phyloP scores from a whole-genome alignment of 345 rosid species.

The Pugionium dolabratum region DNA sequence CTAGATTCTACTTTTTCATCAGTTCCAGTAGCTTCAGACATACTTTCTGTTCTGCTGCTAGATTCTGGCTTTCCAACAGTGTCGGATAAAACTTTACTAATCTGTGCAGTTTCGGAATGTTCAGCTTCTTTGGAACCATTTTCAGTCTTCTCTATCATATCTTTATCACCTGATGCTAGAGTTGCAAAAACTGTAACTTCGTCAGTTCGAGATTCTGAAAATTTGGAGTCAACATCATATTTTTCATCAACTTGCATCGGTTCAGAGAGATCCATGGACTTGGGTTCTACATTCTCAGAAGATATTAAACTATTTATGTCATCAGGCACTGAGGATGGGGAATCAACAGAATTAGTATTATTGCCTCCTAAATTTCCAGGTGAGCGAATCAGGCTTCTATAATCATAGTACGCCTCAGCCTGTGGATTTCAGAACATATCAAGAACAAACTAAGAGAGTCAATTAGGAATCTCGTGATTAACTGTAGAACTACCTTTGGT shows the following conservation, averaged over 20 bases:
- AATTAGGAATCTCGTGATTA: constrained; percentile 10
- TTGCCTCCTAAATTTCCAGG: constrained; percentile 21
- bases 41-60: constrained; percentile 13
- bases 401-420: constrained; percentile 42
- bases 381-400: constrained; percentile 29
- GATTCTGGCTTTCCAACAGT: constrained; percentile 11
- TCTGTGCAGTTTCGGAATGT: constrained; percentile 18
- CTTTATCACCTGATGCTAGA: constrained; percentile 26
- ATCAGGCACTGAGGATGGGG: constrained; percentile 29
- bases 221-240: constrained; percentile 25
- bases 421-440: constrained; percentile 28
- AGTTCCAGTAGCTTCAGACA: constrained; percentile 15
- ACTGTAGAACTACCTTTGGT: constrained; percentile 39
- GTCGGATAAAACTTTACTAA: constrained; percentile 20
- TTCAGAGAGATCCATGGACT: constrained; percentile 35
- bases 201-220: constrained; percentile 27
- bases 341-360: constrained; percentile 23
- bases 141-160: constrained; percentile 23
- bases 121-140: constrained; percentile 29
- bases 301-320: constrained; percentile 34
- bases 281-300: constrained; percentile 36
- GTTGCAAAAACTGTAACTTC: constrained; percentile 26
- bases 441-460: constrained; percentile 16
- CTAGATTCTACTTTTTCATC: constrained; percentile 17
- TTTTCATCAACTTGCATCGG: constrained; percentile 33